Evolutionary conservation across 768 basidiomycete species (phyloP).

Genomic region (Termitomyces sp.): DNA sequence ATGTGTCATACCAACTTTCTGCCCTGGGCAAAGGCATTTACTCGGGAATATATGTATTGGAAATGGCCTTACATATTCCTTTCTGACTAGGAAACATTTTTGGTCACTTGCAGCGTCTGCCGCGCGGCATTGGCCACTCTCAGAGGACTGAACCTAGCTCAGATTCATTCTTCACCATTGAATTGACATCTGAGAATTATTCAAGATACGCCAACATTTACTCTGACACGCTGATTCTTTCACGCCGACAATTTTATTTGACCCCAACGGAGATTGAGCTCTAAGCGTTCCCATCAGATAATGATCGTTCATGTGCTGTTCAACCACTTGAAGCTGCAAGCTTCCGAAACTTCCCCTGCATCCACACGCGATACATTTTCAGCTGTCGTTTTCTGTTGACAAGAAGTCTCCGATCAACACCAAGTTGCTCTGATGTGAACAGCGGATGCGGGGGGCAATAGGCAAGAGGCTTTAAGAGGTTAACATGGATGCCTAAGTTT

Average conservation of each 20-base stretch:
- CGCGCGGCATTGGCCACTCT: background rate
- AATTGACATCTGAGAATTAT: no score
- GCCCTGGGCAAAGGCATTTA: no score
- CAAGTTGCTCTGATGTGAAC: conserved; percentile 80
- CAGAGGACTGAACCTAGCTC: no score
- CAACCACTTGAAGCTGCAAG: conserved; percentile 7
- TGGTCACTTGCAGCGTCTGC: background rate
- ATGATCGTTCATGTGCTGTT: background rate
- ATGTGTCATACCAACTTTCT: no score
- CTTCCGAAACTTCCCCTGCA: conserved; percentile 82
- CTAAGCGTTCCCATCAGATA: background rate
- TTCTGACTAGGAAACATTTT: no score
- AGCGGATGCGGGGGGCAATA: conserved; percentile 46
- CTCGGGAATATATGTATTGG: no score
- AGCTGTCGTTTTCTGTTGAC: conserved; percentile 92
- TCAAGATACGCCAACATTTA: background rate
- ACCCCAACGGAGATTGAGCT: background rate
- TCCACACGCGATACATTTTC: conserved; percentile 97
- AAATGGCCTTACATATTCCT: no score
- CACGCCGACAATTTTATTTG: background rate
- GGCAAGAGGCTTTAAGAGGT: conserved; percentile 27
- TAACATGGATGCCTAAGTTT: conserved; percentile 27
- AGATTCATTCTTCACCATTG: background rate
- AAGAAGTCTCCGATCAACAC: conserved; percentile 83
- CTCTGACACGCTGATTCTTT: background rate